Conservation (phyloP, 805 yeast species). For the Saturnispora bothae region DNA sequence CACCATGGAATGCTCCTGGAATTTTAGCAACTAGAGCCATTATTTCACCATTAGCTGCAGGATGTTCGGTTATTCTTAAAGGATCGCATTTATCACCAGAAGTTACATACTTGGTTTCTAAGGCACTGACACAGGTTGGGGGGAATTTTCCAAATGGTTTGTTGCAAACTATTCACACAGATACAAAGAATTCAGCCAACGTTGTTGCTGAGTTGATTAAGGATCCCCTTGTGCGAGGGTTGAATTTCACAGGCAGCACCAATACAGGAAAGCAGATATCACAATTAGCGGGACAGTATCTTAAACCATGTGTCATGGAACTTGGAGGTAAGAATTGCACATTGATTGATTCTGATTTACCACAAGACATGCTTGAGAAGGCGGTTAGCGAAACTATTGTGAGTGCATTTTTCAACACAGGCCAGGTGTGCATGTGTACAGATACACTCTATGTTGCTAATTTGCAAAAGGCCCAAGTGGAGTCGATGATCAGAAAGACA, state of each 20-base stretch:
- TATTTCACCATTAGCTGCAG: slow-evolving; percentile 37
- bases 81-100: slow-evolving; percentile 32
- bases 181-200: neutral
- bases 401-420: slow-evolving; percentile 3
- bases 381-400: slow-evolving; percentile 24
- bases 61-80: slow-evolving; percentile 33
- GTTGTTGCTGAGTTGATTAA: neutral
- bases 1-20: slow-evolving; percentile 43
- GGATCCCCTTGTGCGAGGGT: slow-evolving; percentile 21
- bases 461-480: slow-evolving; percentile 24
- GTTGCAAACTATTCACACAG: slow-evolving; percentile 1
- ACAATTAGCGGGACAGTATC: slow-evolving; percentile 25
- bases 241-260: slow-evolving; percentile 39
- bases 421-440: slow-evolving; percentile 33
- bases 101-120: slow-evolving; percentile 25
- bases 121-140: slow-evolving; percentile 30
- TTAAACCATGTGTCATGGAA: slow-evolving; percentile 34
- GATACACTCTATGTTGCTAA: slow-evolving; percentile 31
- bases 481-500: slow-evolving; percentile 13
- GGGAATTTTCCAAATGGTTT: slow-evolving; percentile 1
- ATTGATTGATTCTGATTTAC: slow-evolving; percentile 21
- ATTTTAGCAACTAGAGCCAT: slow-evolving; percentile 31
- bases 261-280: slow-evolving; percentile 30
- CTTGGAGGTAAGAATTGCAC: slow-evolving; percentile 36
- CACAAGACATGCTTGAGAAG: slow-evolving; percentile 24